Percentiles rank a stretch among this genome's conserved stretches.
phyloP scores from a whole-genome alignment of 345 rosid genomes.

The Eucalyptus pauciflora region DNA sequence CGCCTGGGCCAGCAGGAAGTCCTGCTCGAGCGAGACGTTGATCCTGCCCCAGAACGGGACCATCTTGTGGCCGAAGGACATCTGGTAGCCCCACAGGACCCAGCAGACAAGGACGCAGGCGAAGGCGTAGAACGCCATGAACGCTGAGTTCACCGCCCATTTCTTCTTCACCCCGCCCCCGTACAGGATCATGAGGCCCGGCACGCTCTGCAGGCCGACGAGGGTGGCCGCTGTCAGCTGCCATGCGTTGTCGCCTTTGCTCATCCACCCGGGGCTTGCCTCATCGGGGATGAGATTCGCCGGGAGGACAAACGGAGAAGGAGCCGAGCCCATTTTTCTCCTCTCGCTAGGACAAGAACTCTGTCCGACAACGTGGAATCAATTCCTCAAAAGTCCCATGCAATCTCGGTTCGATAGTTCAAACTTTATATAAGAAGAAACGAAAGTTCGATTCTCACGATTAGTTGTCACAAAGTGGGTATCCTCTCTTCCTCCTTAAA shows the following conservation, averaged over 20 bases:
- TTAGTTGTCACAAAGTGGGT: background rate
- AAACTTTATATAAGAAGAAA: background rate
- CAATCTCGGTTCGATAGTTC: background rate
- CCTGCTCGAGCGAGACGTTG: background rate
- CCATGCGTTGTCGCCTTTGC: conserved; percentile 29
- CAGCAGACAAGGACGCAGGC: conserved; percentile 26
- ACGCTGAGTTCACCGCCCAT: conserved; percentile 30
- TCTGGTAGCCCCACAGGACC: conserved; percentile 22
- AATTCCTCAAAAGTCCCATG: background rate
- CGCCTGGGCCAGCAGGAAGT: background rate
- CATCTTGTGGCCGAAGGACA: conserved; percentile 8
- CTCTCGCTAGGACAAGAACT: background rate
- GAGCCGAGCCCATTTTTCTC: background rate
- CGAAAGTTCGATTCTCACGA: conserved; percentile 3
- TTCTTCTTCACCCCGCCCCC: conserved; percentile 32
- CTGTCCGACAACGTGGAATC: background rate
- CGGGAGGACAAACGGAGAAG: background rate
- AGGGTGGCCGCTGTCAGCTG: conserved; percentile 26
- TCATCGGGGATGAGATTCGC: background rate
- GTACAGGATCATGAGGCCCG: conserved; percentile 20
- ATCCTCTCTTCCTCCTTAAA: background rate
- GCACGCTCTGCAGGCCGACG: conserved; percentile 22
- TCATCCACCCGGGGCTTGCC: conserved; percentile 17
- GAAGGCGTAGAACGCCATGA: conserved; percentile 27
- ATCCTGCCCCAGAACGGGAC: conserved; percentile 15